Evolutionary conservation across 495 filamentous ascomycete species (phyloP), one percentile per base, ranked within the genome.

Genomic region (Aspergillus hancockii): DNA sequence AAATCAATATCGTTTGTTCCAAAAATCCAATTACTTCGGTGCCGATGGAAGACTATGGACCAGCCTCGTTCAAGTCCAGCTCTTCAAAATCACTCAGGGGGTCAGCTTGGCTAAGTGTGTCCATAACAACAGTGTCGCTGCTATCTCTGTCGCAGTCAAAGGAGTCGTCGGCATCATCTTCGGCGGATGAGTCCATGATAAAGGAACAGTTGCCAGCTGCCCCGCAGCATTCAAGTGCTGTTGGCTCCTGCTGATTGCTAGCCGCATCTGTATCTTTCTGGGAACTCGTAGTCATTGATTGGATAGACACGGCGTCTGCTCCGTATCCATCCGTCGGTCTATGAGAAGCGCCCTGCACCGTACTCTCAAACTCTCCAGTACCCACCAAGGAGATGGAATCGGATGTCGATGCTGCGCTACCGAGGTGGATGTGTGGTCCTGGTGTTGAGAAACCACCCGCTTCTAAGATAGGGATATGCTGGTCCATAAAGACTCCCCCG

Each of bases 401-500:
- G 45, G 49, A 22, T 8, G 58, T 67, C 5, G 67, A 60, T 16
- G 68, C 59, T 28, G 58, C 59, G 55, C 71, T 74, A 10, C 72
- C 76, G 1, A 71, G 78, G 51, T 78, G 78, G 23, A 79, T 70
- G 0, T 62, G 38, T 3, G 81, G 80, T 6, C 79, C 80, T 0
- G 74, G 68, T 0, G 72, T 71, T 16, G 71, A 75, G 49, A 81
- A 80, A 14, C 76, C 76, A 1, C 71, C 74, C 31, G 61, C 50
- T 14, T 78, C 72, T 9, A 75, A 57, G 7, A 68, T 52, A 0
- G 79, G 79, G 47, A 81, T 69, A 25, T 73, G 60, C 8, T 65
- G 63, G 32, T 77, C 73, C 1, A 67, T 59, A 59, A 79, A 84
- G 12, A 84, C 82, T 7, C 79, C 83, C 4, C 82, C 83, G 1